A percentile compares a stretch with the other conserved stretches of the same genome.
Conservation (phyloP, 495 filamentous ascomycete genomes). For the Aspergillus indologenus region DNA sequence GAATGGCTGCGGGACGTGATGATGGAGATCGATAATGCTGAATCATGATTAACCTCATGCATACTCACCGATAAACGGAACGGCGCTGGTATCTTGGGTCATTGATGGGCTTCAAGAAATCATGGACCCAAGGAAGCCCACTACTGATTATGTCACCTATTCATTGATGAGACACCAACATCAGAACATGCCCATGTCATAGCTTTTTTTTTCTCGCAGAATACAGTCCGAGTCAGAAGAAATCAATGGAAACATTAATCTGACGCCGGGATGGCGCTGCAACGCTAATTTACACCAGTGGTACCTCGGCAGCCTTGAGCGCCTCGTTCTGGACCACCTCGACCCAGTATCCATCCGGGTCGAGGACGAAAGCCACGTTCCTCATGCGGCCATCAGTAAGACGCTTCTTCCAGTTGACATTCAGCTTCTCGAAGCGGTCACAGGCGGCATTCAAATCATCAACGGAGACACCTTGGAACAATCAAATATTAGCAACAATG, state of each 20-base stretch:
- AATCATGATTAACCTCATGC: neutral
- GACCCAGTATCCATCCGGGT: slow-evolving; percentile 92
- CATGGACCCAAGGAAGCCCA: neutral
- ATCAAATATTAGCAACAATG: neutral
- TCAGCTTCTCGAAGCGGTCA: slow-evolving; percentile 73
- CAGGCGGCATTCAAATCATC: slow-evolving; percentile 87
- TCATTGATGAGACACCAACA: neutral
- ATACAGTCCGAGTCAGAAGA: neutral
- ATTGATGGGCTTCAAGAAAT: neutral
- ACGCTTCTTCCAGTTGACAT: slow-evolving; percentile 90
- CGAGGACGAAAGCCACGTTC: slow-evolving; percentile 89
- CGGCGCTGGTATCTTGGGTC: neutral
- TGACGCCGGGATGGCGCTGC: neutral
- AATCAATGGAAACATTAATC: neutral
- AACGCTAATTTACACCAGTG: neutral
- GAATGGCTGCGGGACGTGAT: slow-evolving; percentile 25
- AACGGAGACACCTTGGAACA: slow-evolving; percentile 67
- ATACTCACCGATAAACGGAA: neutral
- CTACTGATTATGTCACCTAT: neutral
- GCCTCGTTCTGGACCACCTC: slow-evolving; percentile 77
- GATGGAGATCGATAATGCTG: neutral
- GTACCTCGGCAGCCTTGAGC: slow-evolving; percentile 36
- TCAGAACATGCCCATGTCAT: too few species aligned
- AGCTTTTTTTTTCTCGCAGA: neutral
- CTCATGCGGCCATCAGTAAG: slow-evolving; percentile 90